phyloP scores from a whole-genome alignment of 805 yeast genomes.

The Suhomyces vadensis region DNA sequence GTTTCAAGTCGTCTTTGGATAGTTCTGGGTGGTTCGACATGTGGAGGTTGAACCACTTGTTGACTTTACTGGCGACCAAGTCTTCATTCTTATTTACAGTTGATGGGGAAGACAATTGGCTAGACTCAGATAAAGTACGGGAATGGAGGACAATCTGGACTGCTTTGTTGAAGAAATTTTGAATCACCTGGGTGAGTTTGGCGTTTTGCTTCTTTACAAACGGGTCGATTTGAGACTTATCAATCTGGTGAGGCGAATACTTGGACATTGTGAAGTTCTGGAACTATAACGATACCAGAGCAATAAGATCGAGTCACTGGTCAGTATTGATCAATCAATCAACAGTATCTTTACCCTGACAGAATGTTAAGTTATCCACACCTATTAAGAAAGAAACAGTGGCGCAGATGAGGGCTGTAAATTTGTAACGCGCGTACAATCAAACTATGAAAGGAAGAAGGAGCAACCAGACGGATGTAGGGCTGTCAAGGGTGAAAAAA shows the following conservation, averaged over 20 bases:
- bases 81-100: constrained; percentile 15
- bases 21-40: constrained; percentile 35
- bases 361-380: too few relatives aligned
- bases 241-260: background rate
- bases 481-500: background rate
- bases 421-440: background rate
- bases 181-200: constrained; percentile 46
- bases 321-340: too few relatives aligned
- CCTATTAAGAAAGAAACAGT: constrained; percentile 1
- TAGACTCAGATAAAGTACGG: constrained; percentile 30
- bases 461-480: background rate
- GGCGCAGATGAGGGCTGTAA: background rate
- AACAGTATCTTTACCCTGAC: too few relatives aligned
- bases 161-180: constrained; percentile 66
- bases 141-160: constrained; percentile 57
- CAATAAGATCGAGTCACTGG: background rate
- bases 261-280: background rate
- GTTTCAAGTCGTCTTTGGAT: constrained; percentile 55
- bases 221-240: constrained; percentile 12
- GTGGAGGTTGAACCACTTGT: constrained; percentile 66
- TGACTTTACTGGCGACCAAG: constrained; percentile 32
- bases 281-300: background rate
- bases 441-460: background rate
- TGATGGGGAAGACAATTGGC: constrained; percentile 10
- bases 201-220: constrained; percentile 24